Evolutionary conservation across 345 rosid genomes (phyloP), one percentile per base, ranked within the genome.

Genomic region (Boechera divaricarpa): DNA sequence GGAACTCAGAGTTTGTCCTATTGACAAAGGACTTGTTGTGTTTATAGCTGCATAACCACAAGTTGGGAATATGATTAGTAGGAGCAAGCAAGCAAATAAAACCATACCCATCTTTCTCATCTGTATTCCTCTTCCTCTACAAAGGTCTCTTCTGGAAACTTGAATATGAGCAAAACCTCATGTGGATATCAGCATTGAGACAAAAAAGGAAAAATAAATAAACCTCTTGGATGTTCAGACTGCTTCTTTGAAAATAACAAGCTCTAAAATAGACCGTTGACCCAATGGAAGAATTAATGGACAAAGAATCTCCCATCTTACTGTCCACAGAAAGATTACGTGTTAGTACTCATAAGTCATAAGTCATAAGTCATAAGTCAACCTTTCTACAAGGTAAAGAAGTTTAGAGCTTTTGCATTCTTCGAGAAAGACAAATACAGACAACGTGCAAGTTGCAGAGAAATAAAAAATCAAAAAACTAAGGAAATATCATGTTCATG

Each of bases 1-100:
- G 1, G 87, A 84, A 9, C 56, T 53, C 55, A 78, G 18, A 73
- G 78, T 78, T 59, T 78, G 69, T 58, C 69, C 69, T 13, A 32
- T 42, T n/a, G 64, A 78, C 77, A 78, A 77, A 56, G 72, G 76
- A 31, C 61, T 70, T 56, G 76, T 12, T n/a, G 26, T 47, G 67
- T 26, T 71, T 77, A 77, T 63, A 63, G 42, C 80, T 70, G 72
- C 75, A 45, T 33, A 42, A 0, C 59, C 70, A 69, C 18, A 54
- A 47, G 58, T 54, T 69, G 80, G n/a, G 65, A 69, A 70, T 38
- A 62, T 28, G 26, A 63, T 63, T 54, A 77, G 74, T 21, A 41
- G 39, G 16, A 75, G 24, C 31, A 11, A 69, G 58, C 41, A 69
- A 62, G 10, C 10, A 63, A 33, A 45, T 15, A 77, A 62, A 35